Base-by-base conservation (phyloP, 1,284 basidiomycete species). In the Cryptococcus sp. region DNA sequence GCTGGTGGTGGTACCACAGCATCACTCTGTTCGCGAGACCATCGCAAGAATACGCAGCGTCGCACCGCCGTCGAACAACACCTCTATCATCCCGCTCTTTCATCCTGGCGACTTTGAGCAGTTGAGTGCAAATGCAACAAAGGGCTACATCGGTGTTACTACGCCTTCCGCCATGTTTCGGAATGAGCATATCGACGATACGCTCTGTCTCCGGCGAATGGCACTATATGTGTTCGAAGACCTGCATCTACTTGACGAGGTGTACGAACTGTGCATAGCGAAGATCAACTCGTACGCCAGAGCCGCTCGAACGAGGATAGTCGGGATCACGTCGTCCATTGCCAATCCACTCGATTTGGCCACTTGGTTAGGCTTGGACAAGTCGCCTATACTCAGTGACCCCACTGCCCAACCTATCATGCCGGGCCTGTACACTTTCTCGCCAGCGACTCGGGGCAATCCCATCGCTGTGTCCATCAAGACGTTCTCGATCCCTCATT, bases 401-500 rank as follows among this genome's bases (percentile, higher is more conserved):
- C 22, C 41, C 17, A 31, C 39, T 27, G 44, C 50, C 20, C 20
- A 40, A 5, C 42, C 31, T n/a, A 50, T 51, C 27, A 78, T 85
- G 8, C 79, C 80, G 17, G 85, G 84, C 15, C 77, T 90, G 38
- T 89, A 89, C 77, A 87, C 85, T 69, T 98, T 99, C 81, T 82
- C 85, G 13, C 90, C 93, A 0, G 85, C 82, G 45, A 88, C 93
- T 69, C 86, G 93, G 38, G 90, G 93, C 56, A 89, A 92, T 64
- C 84, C 91, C 0, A 81, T 99, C 19, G 80, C 82, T 4, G 84
- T 87, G 13, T 83, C 83, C 16, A 84, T 88, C 22, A 87, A 90
- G 61, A 84, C 90, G 0, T 97, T 97, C 79, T 88, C 88, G 27
- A 88, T 93, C 54, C 86, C 92, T 0, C 88, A 95, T 70, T 95